Percentiles rank a stretch among this genome's conserved stretches.
Evolutionary conservation across 2,329 filamentous ascomycete genomes (phyloP).

Genomic region (Albophoma yamanashiensis): DNA sequence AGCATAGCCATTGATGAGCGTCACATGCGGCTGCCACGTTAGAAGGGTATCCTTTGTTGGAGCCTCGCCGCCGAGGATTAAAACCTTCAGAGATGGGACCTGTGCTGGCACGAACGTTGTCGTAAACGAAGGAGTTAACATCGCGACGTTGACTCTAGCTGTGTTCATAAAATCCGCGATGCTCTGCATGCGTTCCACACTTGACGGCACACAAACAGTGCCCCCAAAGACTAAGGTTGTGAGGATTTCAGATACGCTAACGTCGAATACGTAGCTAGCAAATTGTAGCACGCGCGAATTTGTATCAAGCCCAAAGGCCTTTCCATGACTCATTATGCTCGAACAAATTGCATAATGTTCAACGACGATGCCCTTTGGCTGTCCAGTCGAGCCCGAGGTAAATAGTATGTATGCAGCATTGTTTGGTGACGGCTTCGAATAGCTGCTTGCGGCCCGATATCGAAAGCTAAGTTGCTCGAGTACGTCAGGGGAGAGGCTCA

Average conservation of each 20-base stretch:
- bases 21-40: slow-evolving; percentile 7
- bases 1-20: slow-evolving; percentile 8
- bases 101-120: slow-evolving; percentile 6
- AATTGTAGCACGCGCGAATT: slow-evolving; percentile 42
- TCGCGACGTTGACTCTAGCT: background rate
- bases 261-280: slow-evolving; percentile 39
- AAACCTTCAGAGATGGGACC: slow-evolving; percentile 3
- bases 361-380: slow-evolving; percentile 14
- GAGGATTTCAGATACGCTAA: slow-evolving; percentile 22
- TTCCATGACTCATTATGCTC: slow-evolving; percentile 34
- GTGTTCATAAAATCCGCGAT: background rate
- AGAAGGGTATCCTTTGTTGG: slow-evolving; percentile 1
- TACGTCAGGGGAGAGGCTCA: background rate
- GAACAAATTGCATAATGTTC: slow-evolving; percentile 43
- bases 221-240: slow-evolving; percentile 10
- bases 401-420: slow-evolving; percentile 14
- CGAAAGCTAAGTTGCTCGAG: background rate
- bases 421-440: background rate
- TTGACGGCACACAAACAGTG: slow-evolving; percentile 11
- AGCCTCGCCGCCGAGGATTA: slow-evolving; percentile 8
- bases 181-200: slow-evolving; percentile 6
- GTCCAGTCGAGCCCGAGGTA: slow-evolving; percentile 16
- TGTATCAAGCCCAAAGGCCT: slow-evolving; percentile 31
- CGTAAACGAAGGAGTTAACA: slow-evolving; percentile 5
- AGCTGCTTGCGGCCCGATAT: background rate